Conservation (phyloP, 2,329 filamentous ascomycete genomes). For the Pseudogymnoascus sp. region DNA sequence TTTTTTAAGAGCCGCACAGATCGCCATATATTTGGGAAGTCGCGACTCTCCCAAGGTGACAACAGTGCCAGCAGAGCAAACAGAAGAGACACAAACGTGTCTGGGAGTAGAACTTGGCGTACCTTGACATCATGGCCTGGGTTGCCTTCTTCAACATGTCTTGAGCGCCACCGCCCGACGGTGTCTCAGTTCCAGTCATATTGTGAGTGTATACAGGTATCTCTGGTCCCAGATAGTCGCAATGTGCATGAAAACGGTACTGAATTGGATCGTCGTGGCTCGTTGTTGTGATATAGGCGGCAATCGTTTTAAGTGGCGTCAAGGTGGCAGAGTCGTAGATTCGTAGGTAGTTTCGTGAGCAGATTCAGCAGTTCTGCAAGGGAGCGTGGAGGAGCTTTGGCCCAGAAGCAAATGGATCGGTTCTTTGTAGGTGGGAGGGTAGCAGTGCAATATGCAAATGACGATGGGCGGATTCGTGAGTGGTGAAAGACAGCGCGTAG, state of each 20-base stretch:
- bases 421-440: neutral
- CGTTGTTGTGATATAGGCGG: neutral
- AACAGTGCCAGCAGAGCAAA: neutral
- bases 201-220: constrained; percentile 4
- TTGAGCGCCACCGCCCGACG: constrained; percentile 8
- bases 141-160: constrained; percentile 29
- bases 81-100: neutral
- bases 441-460: neutral
- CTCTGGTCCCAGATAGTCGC: neutral
- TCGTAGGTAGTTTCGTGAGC: constrained; percentile 1
- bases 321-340: constrained; percentile 1
- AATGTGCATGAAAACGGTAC: constrained; percentile 2
- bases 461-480: neutral
- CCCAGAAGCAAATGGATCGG: neutral
- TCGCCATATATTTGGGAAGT: neutral
- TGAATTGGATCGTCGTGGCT: neutral
- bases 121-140: constrained; percentile 29
- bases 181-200: constrained; percentile 5
- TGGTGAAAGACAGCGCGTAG: neutral
- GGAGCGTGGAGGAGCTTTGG: neutral
- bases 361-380: neutral
- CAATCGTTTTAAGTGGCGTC: neutral
- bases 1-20: constrained; percentile 1
- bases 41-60: neutral
- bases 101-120: constrained; percentile 14